Base-by-base conservation (phyloP, 345 rosid genomes). In the Kandelia obovata region DNA sequence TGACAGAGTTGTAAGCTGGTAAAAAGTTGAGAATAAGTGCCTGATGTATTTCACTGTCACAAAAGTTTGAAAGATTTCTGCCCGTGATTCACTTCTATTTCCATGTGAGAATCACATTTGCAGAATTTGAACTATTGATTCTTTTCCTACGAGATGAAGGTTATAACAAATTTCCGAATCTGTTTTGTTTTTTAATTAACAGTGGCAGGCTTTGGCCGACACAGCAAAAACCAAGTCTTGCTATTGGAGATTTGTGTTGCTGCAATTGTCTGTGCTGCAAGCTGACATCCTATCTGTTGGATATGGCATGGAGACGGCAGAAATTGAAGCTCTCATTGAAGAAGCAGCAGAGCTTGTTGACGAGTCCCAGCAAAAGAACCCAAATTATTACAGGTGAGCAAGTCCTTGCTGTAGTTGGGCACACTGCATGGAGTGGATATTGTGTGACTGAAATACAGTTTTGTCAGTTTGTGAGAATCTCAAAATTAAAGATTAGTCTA, bases 301-400 rank as follows among this genome's bases (percentile, higher is more conserved):
- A 35, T 66, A 67, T 21, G 84, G 70, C 31, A 73, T 83, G 20
- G 96, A 91, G 73, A 73, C 67, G 76, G 97, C 97, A 62, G 96
- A 92, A 82, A 86, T 92, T 6, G 87, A 88, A 71, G 99, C 87
- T 35, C 83, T 83, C 66, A 64, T 95, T 20, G 96, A 95, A 83
- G 99, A 95, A 85, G 99, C 97, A 63, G 99, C 99, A 2, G 96
- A 92, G 81, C 87, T 95, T 83, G 96, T 95, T 69, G 96, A 89
- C 51, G 96, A 83, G 64, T 80, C 89, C 70, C 88, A 78, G 75
- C 87, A 82, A 61, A 84, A 85, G 78, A 86, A 90, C 68, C 87
- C 92, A 58, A 92, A 87, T 75, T 95, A 95, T 76, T 90, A 86
- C 83, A 86, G 99, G 99, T 90, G 52, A 68, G 79, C 51, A 62